phyloP scores from a whole-genome alignment of 2,329 filamentous ascomycete species.

The Trichoderma breve region DNA sequence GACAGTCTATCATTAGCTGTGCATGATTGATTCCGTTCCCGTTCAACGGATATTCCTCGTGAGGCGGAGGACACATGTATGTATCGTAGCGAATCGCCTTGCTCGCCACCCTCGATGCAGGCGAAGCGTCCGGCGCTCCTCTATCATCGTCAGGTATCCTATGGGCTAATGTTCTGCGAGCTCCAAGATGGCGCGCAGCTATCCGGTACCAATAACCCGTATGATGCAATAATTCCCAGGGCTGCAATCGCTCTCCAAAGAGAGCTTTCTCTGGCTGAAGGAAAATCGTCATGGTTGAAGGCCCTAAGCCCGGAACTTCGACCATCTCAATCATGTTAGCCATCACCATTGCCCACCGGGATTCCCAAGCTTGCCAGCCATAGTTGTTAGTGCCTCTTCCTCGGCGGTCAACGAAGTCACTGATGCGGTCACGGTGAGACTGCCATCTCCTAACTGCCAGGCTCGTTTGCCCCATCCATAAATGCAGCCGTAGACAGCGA shows the following conservation, averaged over 20 bases:
- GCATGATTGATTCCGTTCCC: conserved; percentile 54
- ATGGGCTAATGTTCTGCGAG: conserved; percentile 53
- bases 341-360: conserved; percentile 66
- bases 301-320: conserved; percentile 49
- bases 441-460: conserved; percentile 79
- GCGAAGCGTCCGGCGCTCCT: conserved; percentile 47
- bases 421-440: conserved; percentile 69
- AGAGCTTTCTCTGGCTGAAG: conserved; percentile 58
- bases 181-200: conserved; percentile 56
- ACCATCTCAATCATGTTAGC: conserved; percentile 57
- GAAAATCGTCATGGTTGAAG: conserved; percentile 46
- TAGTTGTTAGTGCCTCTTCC: conserved; percentile 87
- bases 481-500: conserved; percentile 74
- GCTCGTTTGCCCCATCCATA: conserved; percentile 78
- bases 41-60: conserved; percentile 56
- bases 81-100: conserved; percentile 59
- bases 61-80: conserved; percentile 64
- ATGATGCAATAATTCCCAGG: conserved; percentile 65
- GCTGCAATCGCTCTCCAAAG: conserved; percentile 56
- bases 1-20: conserved; percentile 51
- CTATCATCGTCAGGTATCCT: conserved; percentile 59
- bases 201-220: conserved; percentile 65
- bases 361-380: conserved; percentile 92
- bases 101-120: conserved; percentile 46
- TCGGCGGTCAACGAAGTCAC: conserved; percentile 74